These are phyloP conservation scores for Hysterium pulicare DNA, from an alignment of 2,329 filamentous ascomycete species.

Conservation along the genomic window DNA sequence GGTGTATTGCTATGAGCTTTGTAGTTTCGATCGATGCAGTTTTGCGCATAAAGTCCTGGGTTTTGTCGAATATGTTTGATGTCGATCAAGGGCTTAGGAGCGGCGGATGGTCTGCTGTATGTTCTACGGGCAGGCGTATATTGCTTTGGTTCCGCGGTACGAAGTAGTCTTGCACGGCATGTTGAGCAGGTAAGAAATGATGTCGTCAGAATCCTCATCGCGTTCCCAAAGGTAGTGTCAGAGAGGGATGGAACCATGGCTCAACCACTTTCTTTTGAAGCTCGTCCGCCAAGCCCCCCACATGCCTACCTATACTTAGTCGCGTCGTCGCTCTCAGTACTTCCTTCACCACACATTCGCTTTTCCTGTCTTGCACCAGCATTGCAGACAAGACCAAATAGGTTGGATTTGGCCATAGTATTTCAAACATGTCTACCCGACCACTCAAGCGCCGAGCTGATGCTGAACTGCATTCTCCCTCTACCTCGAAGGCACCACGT, in stretches of 20 bases:
- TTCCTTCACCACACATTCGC: no score
- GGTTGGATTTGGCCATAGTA: no score
- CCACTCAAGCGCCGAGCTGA: no score
- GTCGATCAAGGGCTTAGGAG: constrained; percentile 76
- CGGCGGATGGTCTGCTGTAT: constrained; percentile 61
- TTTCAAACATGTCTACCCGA: no score
- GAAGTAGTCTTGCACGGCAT: constrained; percentile 9
- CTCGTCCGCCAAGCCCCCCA: neutral
- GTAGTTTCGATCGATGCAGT: constrained; percentile 85
- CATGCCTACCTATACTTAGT: neutral
- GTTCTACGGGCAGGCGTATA: constrained; percentile 38
- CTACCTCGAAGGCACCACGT: no score
- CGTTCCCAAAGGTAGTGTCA: no score
- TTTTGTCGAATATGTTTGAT: constrained; percentile 88
- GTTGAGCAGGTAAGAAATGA: constrained; percentile 16
- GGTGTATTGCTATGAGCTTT: constrained; percentile 50
- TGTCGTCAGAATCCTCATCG: constrained; percentile 22
- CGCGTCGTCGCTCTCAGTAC: no score
- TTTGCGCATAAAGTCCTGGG: constrained; percentile 73
- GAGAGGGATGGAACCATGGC: no score
- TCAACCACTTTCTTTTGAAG: no score
- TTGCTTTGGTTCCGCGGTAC: constrained; percentile 5
- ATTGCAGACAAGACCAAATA: no score
- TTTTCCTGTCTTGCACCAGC: no score
- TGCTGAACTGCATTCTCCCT: no score